A percentile compares a stretch with the other conserved stretches of the same genome.
phyloP scores from a whole-genome alignment of 2,329 filamentous ascomycete species.

The Microdochium nivale region DNA sequence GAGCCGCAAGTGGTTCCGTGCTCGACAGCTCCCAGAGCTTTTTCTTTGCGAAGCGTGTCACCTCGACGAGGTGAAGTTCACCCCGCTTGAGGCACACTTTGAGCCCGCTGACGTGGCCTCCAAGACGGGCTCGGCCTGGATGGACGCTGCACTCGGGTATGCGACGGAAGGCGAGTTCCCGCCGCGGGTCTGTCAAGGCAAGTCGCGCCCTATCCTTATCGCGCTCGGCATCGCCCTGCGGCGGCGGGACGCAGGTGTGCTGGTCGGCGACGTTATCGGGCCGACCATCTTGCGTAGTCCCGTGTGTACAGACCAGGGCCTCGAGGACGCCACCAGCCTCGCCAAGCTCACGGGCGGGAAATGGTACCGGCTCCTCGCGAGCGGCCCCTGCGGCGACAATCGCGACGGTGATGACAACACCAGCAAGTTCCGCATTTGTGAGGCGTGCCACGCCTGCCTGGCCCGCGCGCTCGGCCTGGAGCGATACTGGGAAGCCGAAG shows the following conservation, averaged over 20 bases:
- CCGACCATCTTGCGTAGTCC: not conserved
- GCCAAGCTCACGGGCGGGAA: not conserved
- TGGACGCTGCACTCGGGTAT: not conserved
- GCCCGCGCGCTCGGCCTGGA: slow-evolving; percentile 8
- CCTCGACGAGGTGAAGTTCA: slow-evolving; percentile 21
- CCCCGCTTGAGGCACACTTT: slow-evolving; percentile 18
- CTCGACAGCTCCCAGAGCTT: slow-evolving; percentile 15
- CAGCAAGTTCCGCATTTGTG: slow-evolving; percentile 1
- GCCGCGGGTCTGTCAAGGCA: not conserved
- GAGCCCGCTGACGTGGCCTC: slow-evolving; percentile 5
- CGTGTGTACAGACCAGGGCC: not conserved
- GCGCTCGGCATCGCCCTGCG: not conserved
- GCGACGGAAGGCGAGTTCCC: not conserved
- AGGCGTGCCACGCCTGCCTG: not conserved
- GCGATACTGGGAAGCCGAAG: slow-evolving; percentile 17
- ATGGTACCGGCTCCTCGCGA: not conserved
- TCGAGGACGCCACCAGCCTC: not conserved
- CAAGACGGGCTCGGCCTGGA: not conserved
- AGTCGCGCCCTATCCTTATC: not conserved
- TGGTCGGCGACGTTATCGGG: not conserved
- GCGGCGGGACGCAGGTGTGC: not conserved
- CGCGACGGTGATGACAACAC: too few species aligned
- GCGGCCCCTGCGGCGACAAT: not conserved
- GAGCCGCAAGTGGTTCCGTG: slow-evolving; percentile 16
- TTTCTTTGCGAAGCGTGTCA: slow-evolving; percentile 25